Evolutionary conservation across 2,329 filamentous ascomycete species (phyloP), one percentile per base, ranked within the genome.

Genomic region (Leptographium lundbergii): DNA sequence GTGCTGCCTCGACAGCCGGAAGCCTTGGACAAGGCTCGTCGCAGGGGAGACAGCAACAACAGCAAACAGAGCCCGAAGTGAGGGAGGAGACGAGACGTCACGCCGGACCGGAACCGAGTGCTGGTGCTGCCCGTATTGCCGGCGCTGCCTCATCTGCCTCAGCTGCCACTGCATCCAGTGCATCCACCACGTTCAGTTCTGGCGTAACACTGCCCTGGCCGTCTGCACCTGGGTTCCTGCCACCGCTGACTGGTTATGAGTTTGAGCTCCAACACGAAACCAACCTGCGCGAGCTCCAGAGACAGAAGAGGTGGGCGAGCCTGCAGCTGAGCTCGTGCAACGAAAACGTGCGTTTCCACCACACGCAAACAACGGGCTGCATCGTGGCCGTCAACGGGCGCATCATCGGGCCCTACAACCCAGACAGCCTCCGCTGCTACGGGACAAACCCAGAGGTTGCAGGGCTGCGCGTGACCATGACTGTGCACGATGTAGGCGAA

Each of bases 391-490:
- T 63, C 50, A 65, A 65, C 56, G 63, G 63, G 0, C n/a, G 29
- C 24, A 59, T 65, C 32, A 34, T 63, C 14, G 62, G 58, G 1
- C 25, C 36, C 5, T 63, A 65, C 60, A 56, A 47, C 14, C 55
- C 62, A 1, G 60, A 61, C 2, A 65, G 63, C 45, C 57, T 65
- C 22, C 24, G 54, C 19, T 63, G 62, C 54, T 65, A 62, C 27
- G 62, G 62, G 11, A 63, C 63, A 2, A 60, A 63, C 59, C 51
- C 62, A 1, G 61, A 63, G 10, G 17, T 62, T 3, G 6, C 47
- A 1, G 63, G 63, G 9, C 54, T 65, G 58, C 63, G 63, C 5
- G 63, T 65, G 25, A 65, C 63, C 11, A 61, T 65, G 63, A 62
- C 62, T 9, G 54, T 63, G n/a, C 57, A 36, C 17, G 54, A 55